Base-by-base conservation (phyloP, 441 rosid genomes). In the Euphorbia schlechtendalii region DNA sequence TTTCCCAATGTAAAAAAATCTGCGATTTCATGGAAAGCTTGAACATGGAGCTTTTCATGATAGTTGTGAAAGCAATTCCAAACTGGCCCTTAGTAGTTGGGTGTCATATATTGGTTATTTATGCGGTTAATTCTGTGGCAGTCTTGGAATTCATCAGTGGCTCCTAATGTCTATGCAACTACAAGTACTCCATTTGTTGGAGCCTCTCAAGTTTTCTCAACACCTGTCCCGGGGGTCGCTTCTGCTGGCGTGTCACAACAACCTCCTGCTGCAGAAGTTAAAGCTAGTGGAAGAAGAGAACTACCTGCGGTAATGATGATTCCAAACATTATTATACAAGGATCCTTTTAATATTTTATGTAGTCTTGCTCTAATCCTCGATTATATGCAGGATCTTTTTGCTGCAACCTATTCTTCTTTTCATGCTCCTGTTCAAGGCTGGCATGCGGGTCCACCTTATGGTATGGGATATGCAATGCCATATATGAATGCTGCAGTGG, bases 361-460 rank as follows among this genome's bases (percentile, higher is more conserved):
- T 48, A 22, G 52, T 43, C 43, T 65, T 18, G 30, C 20, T 21
- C 68, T 25, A 49, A 60, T 63, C 40, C 32, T 41, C 52, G 38
- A 71, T 74, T 73, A 1, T 74, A 55, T 72, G 71, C 82, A 94
- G 99, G 95, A 84, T 83, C 85, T 91, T 71, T 94, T 94, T 70
- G 15, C 96, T 32, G 64, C 80, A 45, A 77, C 74, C 63, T 86
- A 83, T 77, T 73, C 89, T 59, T 62, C 82, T 73, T 88, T 71
- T 68, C 76, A 71, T 65, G 86, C 83, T 63, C 73, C 82, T 40
- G 76, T 59, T 61, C 83, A 81, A 54, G 86, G 84, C 61, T 94
- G 98, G 97, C 96, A 85, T 71, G 77, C 72, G 68, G 83, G 84
- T 74, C 86, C 81, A 25, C 79, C 86, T 56, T 83, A 61, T 63